These are phyloP conservation scores for Linum usitatissimum DNA, from an alignment of 345 rosid species.

Conservation along the genomic window DNA sequence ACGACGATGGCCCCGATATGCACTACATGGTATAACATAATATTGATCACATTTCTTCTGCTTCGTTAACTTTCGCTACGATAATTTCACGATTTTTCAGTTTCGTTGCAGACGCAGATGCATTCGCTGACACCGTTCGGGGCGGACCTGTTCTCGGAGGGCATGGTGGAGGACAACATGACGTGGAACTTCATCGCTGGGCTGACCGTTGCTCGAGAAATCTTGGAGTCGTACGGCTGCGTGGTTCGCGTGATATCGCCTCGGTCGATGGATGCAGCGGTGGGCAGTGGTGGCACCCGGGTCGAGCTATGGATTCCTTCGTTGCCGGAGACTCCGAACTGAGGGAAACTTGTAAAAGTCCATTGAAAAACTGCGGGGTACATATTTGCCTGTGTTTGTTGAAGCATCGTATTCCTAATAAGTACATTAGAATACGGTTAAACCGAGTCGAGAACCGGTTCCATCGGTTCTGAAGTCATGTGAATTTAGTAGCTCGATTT, in stretches of 20 bases:
- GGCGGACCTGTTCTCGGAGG: slow-evolving; percentile 46
- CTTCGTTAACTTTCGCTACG: no score
- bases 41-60: no score
- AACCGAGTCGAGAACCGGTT: no score
- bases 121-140: slow-evolving; percentile 82
- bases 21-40: slow-evolving; percentile 59
- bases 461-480: no score
- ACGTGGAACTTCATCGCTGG: slow-evolving; percentile 96
- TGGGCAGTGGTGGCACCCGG: slow-evolving; percentile 79
- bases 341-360: background rate
- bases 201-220: slow-evolving; percentile 77
- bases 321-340: slow-evolving; percentile 3
- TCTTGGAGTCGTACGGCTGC: slow-evolving; percentile 81
- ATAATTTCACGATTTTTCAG: no score
- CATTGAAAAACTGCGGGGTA: no score
- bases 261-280: slow-evolving; percentile 42
- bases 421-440: no score
- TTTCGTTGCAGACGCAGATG: slow-evolving; percentile 71
- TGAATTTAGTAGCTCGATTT: no score
- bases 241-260: slow-evolving; percentile 81
- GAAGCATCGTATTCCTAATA: no score
- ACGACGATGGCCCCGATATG: slow-evolving; percentile 95
- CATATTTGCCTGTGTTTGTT: no score
- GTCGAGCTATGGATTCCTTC: slow-evolving; percentile 83
- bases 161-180: slow-evolving; percentile 95